These are phyloP conservation scores for Candida ovalis DNA, from an alignment of 805 yeast genomes.

Conservation along the genomic window DNA sequence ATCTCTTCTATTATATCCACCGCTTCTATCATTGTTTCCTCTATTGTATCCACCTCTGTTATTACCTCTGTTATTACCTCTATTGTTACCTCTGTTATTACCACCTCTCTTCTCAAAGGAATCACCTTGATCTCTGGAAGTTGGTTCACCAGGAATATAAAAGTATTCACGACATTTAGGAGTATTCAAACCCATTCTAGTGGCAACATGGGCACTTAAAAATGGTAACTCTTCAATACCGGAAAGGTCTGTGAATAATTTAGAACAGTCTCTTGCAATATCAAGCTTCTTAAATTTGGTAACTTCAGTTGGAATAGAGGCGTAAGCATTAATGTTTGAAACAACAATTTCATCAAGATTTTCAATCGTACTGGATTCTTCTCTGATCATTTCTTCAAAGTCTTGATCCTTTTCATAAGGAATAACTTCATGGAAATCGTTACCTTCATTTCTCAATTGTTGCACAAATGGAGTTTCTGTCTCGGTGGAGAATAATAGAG, in stretches of 20 bases:
- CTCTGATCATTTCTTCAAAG: slow-evolving; percentile 33
- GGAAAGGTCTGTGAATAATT: slow-evolving; percentile 26
- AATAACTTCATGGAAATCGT: slow-evolving; percentile 45
- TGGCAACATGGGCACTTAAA: slow-evolving; percentile 18
- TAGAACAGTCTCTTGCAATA: slow-evolving; percentile 32
- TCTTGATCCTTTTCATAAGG: slow-evolving; percentile 37
- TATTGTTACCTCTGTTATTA: slow-evolving; percentile 1
- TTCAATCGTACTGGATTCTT: slow-evolving; percentile 24
- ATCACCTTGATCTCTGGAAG: slow-evolving; percentile 14
- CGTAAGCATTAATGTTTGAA: slow-evolving; percentile 15
- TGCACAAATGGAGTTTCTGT: slow-evolving; percentile 55
- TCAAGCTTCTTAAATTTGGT: slow-evolving; percentile 30
- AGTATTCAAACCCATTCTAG: slow-evolving; percentile 26
- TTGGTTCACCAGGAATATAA: slow-evolving; percentile 30
- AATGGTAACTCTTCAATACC: slow-evolving; percentile 19
- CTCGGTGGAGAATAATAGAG: slow-evolving; percentile 54
- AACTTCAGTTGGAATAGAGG: slow-evolving; percentile 22
- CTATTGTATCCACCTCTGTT: slow-evolving; percentile 16
- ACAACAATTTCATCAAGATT: slow-evolving; percentile 14
- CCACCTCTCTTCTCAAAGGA: slow-evolving; percentile 9
- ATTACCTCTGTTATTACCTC: background rate
- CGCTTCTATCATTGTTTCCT: slow-evolving; percentile 2
- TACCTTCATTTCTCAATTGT: slow-evolving; percentile 49
- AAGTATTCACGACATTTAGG: slow-evolving; percentile 26
- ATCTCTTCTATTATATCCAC: slow-evolving; percentile 8